Evolutionary conservation across 176 grass and related monocot genomes (phyloP).

Genomic region (Paspalum vaginatum): DNA sequence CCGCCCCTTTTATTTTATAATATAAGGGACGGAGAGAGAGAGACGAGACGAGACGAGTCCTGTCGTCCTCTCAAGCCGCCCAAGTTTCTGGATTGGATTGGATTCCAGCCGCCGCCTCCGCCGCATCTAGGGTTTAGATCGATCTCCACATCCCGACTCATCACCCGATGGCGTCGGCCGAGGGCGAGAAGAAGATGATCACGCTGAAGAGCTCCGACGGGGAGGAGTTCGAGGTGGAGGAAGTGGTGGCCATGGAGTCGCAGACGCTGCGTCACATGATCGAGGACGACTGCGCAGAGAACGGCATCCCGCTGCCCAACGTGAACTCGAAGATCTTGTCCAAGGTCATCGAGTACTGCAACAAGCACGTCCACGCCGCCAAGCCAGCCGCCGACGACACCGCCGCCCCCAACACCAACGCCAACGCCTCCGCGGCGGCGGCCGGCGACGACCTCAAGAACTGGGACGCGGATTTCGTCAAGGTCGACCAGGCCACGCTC

Average conservation of each 20-base stretch:
- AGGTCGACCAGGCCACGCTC: conserved; percentile 71
- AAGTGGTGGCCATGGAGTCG: conserved; percentile 49
- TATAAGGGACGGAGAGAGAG: too few species aligned
- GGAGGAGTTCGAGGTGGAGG: conserved; percentile 47
- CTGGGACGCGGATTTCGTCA: conserved; percentile 74
- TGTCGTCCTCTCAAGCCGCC: too few species aligned
- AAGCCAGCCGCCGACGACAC: background rate
- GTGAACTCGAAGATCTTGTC: conserved; percentile 52
- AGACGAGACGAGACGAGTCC: too few species aligned
- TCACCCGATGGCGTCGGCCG: background rate
- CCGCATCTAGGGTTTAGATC: conserved; percentile 24
- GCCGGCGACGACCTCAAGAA: conserved; percentile 49
- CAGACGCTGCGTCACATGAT: conserved; percentile 60
- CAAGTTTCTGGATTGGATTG: too few species aligned
- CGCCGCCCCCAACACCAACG: background rate
- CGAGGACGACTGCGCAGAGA: conserved; percentile 60
- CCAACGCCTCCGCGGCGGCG: background rate
- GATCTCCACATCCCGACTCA: too few species aligned
- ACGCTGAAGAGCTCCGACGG: conserved; percentile 37
- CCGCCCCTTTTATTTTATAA: too few species aligned
- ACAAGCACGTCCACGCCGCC: conserved; percentile 47
- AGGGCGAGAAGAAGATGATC: conserved; percentile 45
- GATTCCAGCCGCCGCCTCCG: too few species aligned
- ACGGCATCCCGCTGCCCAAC: conserved; percentile 56
- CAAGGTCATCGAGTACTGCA: conserved; percentile 74